These are phyloP conservation scores for Beauveria bassiana DNA, from an alignment of 2,329 filamentous ascomycete species.

Conservation along the genomic window DNA sequence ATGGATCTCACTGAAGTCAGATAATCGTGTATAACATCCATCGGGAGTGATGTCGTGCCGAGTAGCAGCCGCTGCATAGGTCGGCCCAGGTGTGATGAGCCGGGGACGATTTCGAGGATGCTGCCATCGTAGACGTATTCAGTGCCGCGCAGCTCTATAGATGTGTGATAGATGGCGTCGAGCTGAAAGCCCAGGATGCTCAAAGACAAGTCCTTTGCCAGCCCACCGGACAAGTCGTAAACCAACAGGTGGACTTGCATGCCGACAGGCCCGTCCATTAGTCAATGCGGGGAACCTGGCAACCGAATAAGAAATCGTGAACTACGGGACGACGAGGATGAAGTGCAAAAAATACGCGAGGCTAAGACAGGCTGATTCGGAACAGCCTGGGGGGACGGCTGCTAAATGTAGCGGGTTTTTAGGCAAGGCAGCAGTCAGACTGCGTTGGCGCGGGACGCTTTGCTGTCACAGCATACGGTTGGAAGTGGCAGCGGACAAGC, in stretches of 20 bases:
- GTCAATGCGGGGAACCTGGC: neutral
- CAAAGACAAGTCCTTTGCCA: conserved; percentile 49
- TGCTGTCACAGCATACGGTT: neutral
- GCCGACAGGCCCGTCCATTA: conserved; percentile 9
- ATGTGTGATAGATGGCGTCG: conserved; percentile 93
- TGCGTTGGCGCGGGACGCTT: neutral
- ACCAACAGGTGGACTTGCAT: conserved; percentile 75
- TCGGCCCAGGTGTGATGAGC: conserved; percentile 76
- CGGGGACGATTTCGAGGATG: conserved; percentile 73
- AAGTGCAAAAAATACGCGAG: neutral
- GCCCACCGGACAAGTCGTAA: conserved; percentile 65
- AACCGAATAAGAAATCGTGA: neutral
- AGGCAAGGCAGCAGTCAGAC: conserved; percentile 6
- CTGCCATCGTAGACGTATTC: conserved; percentile 91
- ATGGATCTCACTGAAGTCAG: conserved; percentile 74
- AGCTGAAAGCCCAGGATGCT: conserved; percentile 53
- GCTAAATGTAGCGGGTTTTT: neutral
- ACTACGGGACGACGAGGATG: neutral
- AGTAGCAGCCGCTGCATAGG: conserved; percentile 71
- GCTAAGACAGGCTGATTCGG: neutral
- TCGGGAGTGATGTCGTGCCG: conserved; percentile 68
- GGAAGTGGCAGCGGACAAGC: neutral
- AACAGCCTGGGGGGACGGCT: neutral
- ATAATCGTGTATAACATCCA: conserved; percentile 80
- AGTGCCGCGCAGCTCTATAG: conserved; percentile 72